These are phyloP conservation scores for Sophora flavescens DNA, from an alignment of 306 rosid genomes.

Conservation along the genomic window DNA sequence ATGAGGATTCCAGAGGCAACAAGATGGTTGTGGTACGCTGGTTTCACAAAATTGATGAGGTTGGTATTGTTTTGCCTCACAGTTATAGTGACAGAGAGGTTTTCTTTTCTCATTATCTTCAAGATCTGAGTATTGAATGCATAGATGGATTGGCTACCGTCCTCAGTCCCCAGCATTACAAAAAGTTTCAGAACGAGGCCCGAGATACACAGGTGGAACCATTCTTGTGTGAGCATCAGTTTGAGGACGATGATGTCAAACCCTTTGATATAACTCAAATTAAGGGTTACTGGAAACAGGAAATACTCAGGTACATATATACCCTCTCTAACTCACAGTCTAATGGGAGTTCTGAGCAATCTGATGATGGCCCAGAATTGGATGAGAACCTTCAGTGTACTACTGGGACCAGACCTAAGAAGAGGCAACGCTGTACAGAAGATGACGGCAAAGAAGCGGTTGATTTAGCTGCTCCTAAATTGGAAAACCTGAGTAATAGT, in stretches of 20 bases:
- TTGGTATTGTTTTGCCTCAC: slow-evolving; percentile 87
- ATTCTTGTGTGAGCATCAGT: slow-evolving; percentile 68
- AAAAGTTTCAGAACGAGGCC: slow-evolving; percentile 65
- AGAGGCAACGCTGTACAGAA: slow-evolving; percentile 56
- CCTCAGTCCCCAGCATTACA: slow-evolving; percentile 83
- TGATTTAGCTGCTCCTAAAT: slow-evolving; percentile 32
- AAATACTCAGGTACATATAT: slow-evolving; percentile 70
- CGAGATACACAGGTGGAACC: slow-evolving; percentile 64
- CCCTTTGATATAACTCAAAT: slow-evolving; percentile 80
- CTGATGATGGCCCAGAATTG: slow-evolving; percentile 48
- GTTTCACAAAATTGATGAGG: slow-evolving; percentile 98
- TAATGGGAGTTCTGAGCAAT: slow-evolving; percentile 54
- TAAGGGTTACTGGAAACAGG: slow-evolving; percentile 90
- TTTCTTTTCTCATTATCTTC: slow-evolving; percentile 94
- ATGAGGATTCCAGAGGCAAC: slow-evolving; percentile 90
- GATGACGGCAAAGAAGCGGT: slow-evolving; percentile 44
- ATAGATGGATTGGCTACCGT: slow-evolving; percentile 91
- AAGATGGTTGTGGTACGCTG: slow-evolving; percentile 98
- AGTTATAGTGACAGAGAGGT: slow-evolving; percentile 89
- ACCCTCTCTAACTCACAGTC: slow-evolving; percentile 55
- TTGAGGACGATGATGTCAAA: slow-evolving; percentile 73
- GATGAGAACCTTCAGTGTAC: slow-evolving; percentile 51
- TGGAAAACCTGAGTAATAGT: slow-evolving; percentile 22
- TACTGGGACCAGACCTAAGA: slow-evolving; percentile 62
- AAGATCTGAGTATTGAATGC: slow-evolving; percentile 98